A percentile compares a stretch with the other conserved stretches of the same genome.
These are phyloP conservation scores for Paecilomyces variotii DNA, from an alignment of 2,329 filamentous ascomycete species.

Conservation along the genomic window DNA sequence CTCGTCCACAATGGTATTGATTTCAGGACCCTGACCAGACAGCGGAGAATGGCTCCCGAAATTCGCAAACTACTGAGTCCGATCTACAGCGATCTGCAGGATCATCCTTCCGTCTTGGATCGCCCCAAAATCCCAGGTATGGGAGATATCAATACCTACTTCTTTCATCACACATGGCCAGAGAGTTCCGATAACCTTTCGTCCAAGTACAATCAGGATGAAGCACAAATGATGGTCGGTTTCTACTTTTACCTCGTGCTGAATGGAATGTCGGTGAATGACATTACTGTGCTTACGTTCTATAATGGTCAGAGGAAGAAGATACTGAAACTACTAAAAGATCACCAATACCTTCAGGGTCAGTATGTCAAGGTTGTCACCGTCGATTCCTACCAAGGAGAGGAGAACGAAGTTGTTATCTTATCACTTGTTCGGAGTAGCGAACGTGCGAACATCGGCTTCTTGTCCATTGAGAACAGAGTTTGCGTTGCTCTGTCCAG, in stretches of 20 bases:
- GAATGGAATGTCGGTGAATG: constrained; percentile 51
- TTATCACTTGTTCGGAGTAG: constrained; percentile 74
- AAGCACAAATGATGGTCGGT: constrained; percentile 67
- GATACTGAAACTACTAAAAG: constrained; percentile 44
- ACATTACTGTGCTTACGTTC: constrained; percentile 77
- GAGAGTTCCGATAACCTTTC: constrained; percentile 57
- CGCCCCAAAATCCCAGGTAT: constrained; percentile 54
- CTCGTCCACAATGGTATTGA: constrained; percentile 59
- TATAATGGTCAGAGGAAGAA: constrained; percentile 75
- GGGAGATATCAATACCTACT: constrained; percentile 52
- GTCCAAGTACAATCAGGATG: constrained; percentile 61
- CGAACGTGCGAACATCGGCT: constrained; percentile 54
- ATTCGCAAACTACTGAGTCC: constrained; percentile 53
- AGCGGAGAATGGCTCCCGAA: constrained; percentile 66
- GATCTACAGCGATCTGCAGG: constrained; percentile 53
- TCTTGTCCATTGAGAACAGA: constrained; percentile 58
- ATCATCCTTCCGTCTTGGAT: constrained; percentile 50
- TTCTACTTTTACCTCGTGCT: constrained; percentile 65
- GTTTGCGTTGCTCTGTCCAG: constrained; percentile 59
- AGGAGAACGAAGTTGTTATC: constrained; percentile 78
- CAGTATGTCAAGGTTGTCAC: constrained; percentile 58
- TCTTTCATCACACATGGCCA: constrained; percentile 57
- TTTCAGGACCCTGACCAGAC: constrained; percentile 57
- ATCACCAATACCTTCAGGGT: constrained; percentile 38
- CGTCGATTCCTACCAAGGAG: constrained; percentile 83